A percentile compares a stretch with the other conserved stretches of the same genome.
These are phyloP conservation scores for Tetraselmis striata DNA, from an alignment of 139 green algal genomes.

Conservation along the genomic window DNA sequence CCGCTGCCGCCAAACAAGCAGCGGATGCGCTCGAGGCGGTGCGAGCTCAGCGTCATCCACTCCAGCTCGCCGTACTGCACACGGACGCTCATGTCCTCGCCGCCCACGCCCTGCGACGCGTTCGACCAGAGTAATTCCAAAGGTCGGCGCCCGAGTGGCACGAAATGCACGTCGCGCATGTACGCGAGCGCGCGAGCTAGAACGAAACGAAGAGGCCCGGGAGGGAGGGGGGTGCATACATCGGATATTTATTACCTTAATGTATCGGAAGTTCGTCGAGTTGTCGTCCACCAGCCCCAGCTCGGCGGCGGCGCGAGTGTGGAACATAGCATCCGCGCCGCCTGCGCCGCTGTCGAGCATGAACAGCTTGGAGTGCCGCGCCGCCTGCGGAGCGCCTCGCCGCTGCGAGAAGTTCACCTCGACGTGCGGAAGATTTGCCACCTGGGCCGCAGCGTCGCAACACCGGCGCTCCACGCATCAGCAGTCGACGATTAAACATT, in stretches of 20 bases:
- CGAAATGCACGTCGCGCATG: no score
- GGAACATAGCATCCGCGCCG: slow-evolving; percentile 42
- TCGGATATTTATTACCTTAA: no score
- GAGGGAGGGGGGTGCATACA: no score
- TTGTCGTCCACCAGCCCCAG: slow-evolving; percentile 15
- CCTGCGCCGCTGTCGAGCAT: slow-evolving; percentile 44
- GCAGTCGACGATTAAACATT: no score
- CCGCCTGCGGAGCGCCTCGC: slow-evolving; percentile 3
- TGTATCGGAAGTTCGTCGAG: not conserved
- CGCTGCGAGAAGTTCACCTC: slow-evolving; percentile 18
- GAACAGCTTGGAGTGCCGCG: slow-evolving; percentile 19
- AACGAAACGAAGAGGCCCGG: no score
- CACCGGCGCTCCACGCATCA: no score
- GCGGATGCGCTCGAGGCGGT: not conserved
- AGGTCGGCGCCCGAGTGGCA: no score
- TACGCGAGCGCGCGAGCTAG: no score
- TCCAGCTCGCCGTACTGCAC: not conserved
- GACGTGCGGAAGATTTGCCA: slow-evolving; percentile 44
- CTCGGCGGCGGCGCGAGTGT: slow-evolving; percentile 26
- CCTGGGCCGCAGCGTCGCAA: no score
- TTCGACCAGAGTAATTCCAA: no score
- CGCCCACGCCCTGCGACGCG: not conserved
- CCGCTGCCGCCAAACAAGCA: not conserved
- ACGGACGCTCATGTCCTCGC: not conserved
- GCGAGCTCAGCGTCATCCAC: not conserved